Evolutionary conservation across 2,329 filamentous ascomycete species (phyloP), one percentile per base, ranked within the genome.

Genomic region (Dothideomycetes sp.): DNA sequence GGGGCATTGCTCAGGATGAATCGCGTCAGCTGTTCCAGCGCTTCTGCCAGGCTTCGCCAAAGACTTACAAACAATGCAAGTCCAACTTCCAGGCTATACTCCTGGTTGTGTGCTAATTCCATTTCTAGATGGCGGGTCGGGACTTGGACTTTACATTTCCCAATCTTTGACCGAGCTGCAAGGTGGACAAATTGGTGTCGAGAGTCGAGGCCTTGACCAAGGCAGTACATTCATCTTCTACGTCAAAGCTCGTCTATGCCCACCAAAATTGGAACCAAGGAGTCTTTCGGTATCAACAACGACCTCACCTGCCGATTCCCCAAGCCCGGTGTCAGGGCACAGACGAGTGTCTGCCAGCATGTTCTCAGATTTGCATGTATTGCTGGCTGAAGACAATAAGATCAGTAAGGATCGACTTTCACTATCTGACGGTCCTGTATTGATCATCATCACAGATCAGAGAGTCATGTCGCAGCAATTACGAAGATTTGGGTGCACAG

Each of bases 91-190:
- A n/a, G n/a, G n/a, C n/a, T n/a, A n/a, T n/a, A n/a, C n/a, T n/a
- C n/a, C n/a, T n/a, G n/a, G n/a, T n/a, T n/a, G n/a, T n/a, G n/a
- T n/a, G n/a, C n/a, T n/a, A n/a, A n/a, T n/a, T n/a, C n/a, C n/a
- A n/a, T n/a, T n/a, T n/a, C n/a, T n/a, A n/a, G n/a, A 83, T 48
- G 79, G 79, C 16, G 80, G 80, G 0, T 79, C 74, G 0, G 80
- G 80, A 0, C 65, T 84, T 1, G 80, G 80, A 0, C 63, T 83
- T 0, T 82, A 81, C 52, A 82, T 83, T 42, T 79, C 74, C 29
- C 69, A 76, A 12, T 68, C 76, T 19, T 65, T 84, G 11, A 77
- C 76, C 1, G 79, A 83, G 53, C 63, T 83, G 23, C 78, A 82
- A 46, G 76, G 78, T 15, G 80, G 80, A 1, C 71, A 77, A 31